Evolutionary conservation across 129 eudicot genomes (phyloP).

Genomic region (Dittrichia graveolens): DNA sequence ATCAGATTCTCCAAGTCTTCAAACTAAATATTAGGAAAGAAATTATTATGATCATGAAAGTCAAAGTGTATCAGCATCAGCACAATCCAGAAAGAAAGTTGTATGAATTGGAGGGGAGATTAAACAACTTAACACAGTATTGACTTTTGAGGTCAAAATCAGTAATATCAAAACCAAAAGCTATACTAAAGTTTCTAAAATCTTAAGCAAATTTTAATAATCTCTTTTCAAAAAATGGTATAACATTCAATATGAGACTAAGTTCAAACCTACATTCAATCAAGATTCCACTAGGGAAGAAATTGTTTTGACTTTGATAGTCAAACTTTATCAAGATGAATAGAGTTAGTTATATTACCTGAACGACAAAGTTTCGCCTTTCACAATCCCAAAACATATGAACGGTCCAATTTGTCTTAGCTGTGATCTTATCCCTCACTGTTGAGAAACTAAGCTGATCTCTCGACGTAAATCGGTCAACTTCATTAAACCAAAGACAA

Average conservation of each 20-base stretch:
- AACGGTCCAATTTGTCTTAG: slow-evolving; percentile 74
- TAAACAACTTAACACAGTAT: slow-evolving; percentile 3
- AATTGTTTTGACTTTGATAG: slow-evolving; percentile 8
- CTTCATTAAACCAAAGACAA: slow-evolving; percentile 99
- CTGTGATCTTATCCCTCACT: slow-evolving; percentile 75
- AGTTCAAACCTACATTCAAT: not conserved
- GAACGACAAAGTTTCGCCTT: slow-evolving; percentile 87
- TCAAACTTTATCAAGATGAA: not conserved
- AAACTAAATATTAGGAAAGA: not conserved
- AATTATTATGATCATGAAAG: not conserved
- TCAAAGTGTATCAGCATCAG: slow-evolving; percentile 13
- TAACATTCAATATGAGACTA: not conserved
- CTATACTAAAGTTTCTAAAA: not conserved
- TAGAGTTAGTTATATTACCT: slow-evolving; percentile 42
- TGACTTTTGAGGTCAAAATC: slow-evolving; percentile 33
- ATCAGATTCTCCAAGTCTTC: too few species aligned
- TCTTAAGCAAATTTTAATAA: not conserved
- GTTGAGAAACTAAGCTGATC: slow-evolving; percentile 94
- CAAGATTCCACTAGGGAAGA: slow-evolving; percentile 1
- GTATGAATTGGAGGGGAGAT: slow-evolving; percentile 5
- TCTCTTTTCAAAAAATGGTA: not conserved
- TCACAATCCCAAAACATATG: slow-evolving; percentile 96
- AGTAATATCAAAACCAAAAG: not conserved
- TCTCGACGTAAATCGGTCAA: slow-evolving; percentile 91
- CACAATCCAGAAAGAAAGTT: too few species aligned